Evolutionary conservation across 768 basidiomycete species (phyloP).

Genomic region (Leccinum aurantiacum): DNA sequence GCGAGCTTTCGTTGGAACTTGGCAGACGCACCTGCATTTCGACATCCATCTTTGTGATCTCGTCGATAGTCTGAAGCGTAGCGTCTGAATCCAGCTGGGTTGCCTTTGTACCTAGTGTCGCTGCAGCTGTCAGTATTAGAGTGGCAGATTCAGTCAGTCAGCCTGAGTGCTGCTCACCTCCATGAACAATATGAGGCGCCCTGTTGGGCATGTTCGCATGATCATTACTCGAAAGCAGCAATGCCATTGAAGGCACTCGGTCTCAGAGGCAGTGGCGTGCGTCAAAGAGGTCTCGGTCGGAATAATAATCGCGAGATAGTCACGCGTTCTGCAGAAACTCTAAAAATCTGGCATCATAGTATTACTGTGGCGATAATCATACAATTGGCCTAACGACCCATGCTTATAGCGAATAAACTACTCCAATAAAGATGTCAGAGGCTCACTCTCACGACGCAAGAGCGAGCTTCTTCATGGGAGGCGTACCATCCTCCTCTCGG

Average conservation of each 20-base stretch:
- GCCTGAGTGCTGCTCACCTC: conserved; percentile 10
- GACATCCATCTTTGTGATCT: conserved; percentile 63
- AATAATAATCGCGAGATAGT: background rate
- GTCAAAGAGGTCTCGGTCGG: background rate
- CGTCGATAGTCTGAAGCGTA: conserved; percentile 52
- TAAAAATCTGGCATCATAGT: conserved; percentile 9
- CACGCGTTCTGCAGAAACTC: background rate
- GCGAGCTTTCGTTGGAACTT: background rate
- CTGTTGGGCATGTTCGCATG: background rate
- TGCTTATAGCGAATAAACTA: conserved; percentile 33
- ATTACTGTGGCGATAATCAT: conserved; percentile 22
- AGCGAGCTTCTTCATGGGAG: conserved; percentile 68
- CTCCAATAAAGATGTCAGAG: conserved; percentile 31
- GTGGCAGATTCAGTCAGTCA: background rate
- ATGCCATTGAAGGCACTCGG: conserved; percentile 1
- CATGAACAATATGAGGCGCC: background rate
- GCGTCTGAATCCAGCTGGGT: conserved; percentile 23
- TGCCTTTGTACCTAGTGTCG: background rate
- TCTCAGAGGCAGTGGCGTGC: background rate
- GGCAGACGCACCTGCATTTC: conserved; percentile 64
- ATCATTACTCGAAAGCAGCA: background rate
- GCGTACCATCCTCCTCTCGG: conserved; percentile 47
- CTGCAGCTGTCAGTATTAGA: background rate
- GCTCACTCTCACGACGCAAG: conserved; percentile 35
- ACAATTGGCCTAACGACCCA: conserved; percentile 27